phyloP scores from a whole-genome alignment of 257 asterid genomes.

The Schizonepeta tenuifolia region DNA sequence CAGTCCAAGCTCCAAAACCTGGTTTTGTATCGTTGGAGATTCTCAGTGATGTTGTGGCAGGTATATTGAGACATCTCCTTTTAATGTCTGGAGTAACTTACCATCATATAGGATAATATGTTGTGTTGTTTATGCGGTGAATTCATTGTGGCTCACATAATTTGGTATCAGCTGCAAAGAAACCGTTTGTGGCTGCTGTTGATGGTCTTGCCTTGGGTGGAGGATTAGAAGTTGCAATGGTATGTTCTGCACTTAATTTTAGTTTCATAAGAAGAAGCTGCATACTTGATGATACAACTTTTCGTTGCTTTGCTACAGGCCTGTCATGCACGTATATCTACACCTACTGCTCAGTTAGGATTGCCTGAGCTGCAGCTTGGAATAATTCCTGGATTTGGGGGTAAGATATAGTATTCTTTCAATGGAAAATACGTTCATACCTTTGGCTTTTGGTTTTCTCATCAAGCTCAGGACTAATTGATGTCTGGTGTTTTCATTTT shows the following conservation, averaged over 20 bases:
- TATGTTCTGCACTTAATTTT: conserved; percentile 40
- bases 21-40: conserved; percentile 89
- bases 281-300: conserved; percentile 27
- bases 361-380: conserved; percentile 98
- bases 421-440: neutral
- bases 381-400: conserved; percentile 98
- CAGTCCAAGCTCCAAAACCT: conserved; percentile 82
- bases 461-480: conserved; percentile 4
- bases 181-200: conserved; percentile 96
- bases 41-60: conserved; percentile 76
- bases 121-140: neutral
- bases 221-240: conserved; percentile 98
- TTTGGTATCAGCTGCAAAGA: conserved; percentile 64
- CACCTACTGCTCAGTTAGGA: conserved; percentile 85
- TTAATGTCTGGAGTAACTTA: neutral
- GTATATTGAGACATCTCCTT: conserved; percentile 41
- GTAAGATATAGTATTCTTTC: conserved; percentile 38
- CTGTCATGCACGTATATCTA: conserved; percentile 95
- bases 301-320: conserved; percentile 54
- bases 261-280: conserved; percentile 12
- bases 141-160: conserved; percentile 11
- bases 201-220: conserved; percentile 99
- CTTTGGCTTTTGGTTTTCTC: neutral
- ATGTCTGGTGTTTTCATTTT: neutral
- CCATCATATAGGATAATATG: neutral